These are phyloP conservation scores for Pachysolen tannophilus DNA, from an alignment of 805 yeast species.

Conservation along the genomic window DNA sequence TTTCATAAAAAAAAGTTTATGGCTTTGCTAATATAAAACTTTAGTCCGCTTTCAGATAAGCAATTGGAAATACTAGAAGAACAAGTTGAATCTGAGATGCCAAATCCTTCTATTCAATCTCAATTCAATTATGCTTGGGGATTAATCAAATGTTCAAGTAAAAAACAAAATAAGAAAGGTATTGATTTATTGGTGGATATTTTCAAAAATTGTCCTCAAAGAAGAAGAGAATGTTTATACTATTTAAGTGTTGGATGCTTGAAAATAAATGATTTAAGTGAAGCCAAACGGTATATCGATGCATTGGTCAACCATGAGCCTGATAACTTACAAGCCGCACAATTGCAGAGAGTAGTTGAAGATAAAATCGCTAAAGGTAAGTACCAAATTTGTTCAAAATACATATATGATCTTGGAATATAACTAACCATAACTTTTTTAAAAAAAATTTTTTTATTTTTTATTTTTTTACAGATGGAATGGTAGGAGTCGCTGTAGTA, in stretches of 20 bases:
- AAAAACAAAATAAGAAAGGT: constrained; percentile 69
- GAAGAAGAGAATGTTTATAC: constrained; percentile 85
- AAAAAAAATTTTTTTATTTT: constrained; percentile 1
- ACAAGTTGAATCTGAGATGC: constrained; percentile 77
- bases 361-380: constrained; percentile 62
- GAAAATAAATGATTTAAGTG: constrained; percentile 79
- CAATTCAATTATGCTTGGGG: constrained; percentile 97
- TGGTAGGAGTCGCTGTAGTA: constrained; percentile 80
- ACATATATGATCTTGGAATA: too few species aligned
- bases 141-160: constrained; percentile 59
- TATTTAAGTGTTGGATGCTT: constrained; percentile 83
- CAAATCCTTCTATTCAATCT: constrained; percentile 73
- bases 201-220: constrained; percentile 68
- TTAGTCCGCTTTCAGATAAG: constrained; percentile 55
- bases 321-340: constrained; percentile 67
- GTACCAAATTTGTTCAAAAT: constrained; percentile 9
- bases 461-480: constrained; percentile 48
- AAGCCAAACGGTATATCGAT: constrained; percentile 81
- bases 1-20: too few species aligned
- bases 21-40: too few species aligned
- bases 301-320: constrained; percentile 75
- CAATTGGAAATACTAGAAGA: constrained; percentile 69
- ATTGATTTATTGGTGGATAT: constrained; percentile 62
- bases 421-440: too few species aligned
- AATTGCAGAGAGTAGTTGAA: constrained; percentile 69